These are phyloP conservation scores for Alternaria viburni DNA, from an alignment of 2,329 filamentous ascomycete genomes.

Conservation along the genomic window DNA sequence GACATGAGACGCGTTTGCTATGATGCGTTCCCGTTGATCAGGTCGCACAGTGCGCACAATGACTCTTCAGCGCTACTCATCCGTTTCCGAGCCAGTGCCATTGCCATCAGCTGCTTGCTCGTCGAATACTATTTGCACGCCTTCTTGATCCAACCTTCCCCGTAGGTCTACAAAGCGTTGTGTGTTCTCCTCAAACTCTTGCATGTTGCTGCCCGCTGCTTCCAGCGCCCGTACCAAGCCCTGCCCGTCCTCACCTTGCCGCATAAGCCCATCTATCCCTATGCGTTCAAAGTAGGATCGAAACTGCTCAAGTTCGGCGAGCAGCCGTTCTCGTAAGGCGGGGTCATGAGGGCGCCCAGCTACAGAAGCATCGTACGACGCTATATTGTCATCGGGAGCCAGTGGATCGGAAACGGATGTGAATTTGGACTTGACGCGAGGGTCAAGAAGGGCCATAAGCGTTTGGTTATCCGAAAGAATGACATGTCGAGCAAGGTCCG, in stretches of 20 bases:
- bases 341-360: constrained; percentile 1
- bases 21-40: neutral
- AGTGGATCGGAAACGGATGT: constrained; percentile 80
- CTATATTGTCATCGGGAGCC: constrained; percentile 65
- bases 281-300: constrained; percentile 38
- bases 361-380: constrained; percentile 27
- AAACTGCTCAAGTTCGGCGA: constrained; percentile 32
- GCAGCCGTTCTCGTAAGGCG: constrained; percentile 23
- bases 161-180: constrained; percentile 29
- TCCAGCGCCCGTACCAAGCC: constrained; percentile 26
- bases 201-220: constrained; percentile 26
- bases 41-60: neutral
- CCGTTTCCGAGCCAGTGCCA: constrained; percentile 17
- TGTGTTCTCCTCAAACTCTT: constrained; percentile 38
- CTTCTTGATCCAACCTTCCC: constrained; percentile 28
- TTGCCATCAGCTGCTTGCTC: constrained; percentile 8
- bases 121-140: constrained; percentile 37
- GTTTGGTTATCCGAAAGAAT: constrained; percentile 77
- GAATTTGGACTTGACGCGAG: constrained; percentile 60
- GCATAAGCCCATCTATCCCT: constrained; percentile 27
- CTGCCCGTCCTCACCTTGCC: constrained; percentile 24
- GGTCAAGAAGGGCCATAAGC: constrained; percentile 73
- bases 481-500: constrained; percentile 73
- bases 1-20: neutral
- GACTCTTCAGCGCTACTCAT: constrained; percentile 8